Evolutionary conservation across 305 asterid genomes (phyloP).

Genomic region (Fraxinus platypoda): DNA sequence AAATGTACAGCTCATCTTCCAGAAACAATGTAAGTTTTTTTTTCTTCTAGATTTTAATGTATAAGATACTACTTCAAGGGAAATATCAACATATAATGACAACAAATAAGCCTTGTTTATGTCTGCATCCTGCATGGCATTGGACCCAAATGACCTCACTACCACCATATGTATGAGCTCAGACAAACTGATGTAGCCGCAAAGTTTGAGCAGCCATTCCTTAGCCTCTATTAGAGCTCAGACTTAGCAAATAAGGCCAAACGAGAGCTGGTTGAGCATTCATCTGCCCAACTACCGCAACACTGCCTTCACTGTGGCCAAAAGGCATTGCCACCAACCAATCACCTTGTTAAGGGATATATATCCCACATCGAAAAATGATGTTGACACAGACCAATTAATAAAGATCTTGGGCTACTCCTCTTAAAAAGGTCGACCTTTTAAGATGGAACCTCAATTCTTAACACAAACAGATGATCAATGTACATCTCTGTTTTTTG

Average conservation of each 20-base stretch:
- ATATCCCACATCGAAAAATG: no score
- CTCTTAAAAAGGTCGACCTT: no score
- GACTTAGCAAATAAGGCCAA: not conserved
- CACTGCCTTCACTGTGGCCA: not conserved
- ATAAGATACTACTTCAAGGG: not conserved
- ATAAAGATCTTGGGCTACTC: no score
- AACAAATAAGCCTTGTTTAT: not conserved
- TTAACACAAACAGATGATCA: no score
- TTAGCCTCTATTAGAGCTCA: not conserved
- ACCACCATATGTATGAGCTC: not conserved
- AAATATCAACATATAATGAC: not conserved
- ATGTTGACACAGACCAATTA: no score
- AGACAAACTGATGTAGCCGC: not conserved
- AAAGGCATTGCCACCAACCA: not conserved
- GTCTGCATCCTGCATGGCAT: not conserved
- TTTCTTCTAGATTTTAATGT: not conserved
- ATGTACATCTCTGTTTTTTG: no score
- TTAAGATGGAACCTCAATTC: no score
- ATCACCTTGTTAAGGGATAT: no score
- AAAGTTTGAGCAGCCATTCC: not conserved
- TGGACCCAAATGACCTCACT: not conserved
- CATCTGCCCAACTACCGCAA: not conserved
- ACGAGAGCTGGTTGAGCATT: not conserved
- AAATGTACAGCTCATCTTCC: not conserved
- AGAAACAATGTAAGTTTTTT: not conserved